phyloP scores from a whole-genome alignment of 1,284 basidiomycete genomes.

The Chalciporus sp. region DNA sequence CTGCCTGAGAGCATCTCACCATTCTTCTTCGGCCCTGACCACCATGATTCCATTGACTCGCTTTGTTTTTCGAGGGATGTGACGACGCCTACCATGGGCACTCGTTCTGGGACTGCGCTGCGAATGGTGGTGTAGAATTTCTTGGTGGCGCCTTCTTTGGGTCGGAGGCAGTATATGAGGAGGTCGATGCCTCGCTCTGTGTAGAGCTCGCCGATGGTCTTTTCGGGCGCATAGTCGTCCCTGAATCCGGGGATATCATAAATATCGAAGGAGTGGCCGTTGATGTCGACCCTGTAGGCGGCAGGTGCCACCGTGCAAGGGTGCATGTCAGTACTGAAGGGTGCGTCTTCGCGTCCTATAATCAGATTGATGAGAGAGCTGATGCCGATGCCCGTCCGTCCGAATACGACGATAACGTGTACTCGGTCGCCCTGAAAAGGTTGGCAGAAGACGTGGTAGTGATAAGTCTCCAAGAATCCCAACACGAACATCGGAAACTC shows the following conservation, averaged over 20 bases:
- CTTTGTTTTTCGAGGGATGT: conserved; percentile 33
- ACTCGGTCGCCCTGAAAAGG: conserved; percentile 31
- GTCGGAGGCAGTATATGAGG: conserved; percentile 31
- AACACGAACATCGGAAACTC: conserved; percentile 8
- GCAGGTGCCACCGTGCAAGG: conserved; percentile 28
- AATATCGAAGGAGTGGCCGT: conserved; percentile 33
- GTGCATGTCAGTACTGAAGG: conserved; percentile 35
- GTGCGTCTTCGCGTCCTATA: conserved; percentile 35
- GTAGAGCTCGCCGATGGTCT: conserved; percentile 30
- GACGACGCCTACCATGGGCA: conserved; percentile 36
- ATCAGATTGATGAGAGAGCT: conserved; percentile 34
- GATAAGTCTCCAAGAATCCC: not conserved
- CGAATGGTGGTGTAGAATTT: conserved; percentile 30
- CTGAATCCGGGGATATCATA: conserved; percentile 34
- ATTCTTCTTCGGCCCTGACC: conserved; percentile 28
- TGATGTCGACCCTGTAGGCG: conserved; percentile 32
- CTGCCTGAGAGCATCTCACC: conserved; percentile 29
- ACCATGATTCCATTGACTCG: conserved; percentile 37
- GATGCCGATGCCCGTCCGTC: conserved; percentile 35
- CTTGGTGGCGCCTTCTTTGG: conserved; percentile 32
- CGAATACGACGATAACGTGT: conserved; percentile 34
- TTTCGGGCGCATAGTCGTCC: conserved; percentile 23
- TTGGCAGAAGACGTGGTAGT: not conserved
- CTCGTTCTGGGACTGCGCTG: conserved; percentile 29
- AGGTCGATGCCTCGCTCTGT: conserved; percentile 32